phyloP scores from a whole-genome alignment of 2,329 filamentous ascomycete species.

The Venturia effusa region DNA sequence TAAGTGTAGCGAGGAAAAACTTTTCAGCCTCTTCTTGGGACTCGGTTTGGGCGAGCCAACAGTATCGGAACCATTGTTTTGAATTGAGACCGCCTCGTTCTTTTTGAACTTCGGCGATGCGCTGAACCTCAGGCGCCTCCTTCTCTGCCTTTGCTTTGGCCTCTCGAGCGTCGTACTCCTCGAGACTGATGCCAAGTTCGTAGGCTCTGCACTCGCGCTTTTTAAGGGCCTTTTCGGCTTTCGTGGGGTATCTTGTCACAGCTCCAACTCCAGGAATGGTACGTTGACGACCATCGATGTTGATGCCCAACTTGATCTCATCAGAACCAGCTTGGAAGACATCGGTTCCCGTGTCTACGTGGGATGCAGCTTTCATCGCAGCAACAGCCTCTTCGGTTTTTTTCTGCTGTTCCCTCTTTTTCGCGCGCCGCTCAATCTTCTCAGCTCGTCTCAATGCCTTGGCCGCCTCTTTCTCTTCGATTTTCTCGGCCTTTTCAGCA shows the following conservation, averaged over 20 bases:
- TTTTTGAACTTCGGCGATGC: not conserved
- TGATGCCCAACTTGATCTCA: conserved; percentile 10
- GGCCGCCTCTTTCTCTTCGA: not conserved
- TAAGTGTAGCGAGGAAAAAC: not conserved
- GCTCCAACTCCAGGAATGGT: conserved; percentile 12
- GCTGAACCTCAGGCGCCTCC: not conserved
- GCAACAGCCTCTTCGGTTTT: conserved; percentile 1
- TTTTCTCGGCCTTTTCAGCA: not conserved
- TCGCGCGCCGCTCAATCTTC: not conserved
- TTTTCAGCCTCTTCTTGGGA: not conserved
- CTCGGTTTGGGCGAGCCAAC: not conserved
- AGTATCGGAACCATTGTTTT: conserved; percentile 5
- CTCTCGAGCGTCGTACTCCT: not conserved
- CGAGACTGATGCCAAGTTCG: conserved; percentile 4
- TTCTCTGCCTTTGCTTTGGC: conserved; percentile 4
- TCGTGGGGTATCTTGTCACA: conserved; percentile 9
- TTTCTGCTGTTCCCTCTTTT: not conserved
- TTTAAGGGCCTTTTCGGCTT: conserved; percentile 6
- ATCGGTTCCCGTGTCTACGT: not conserved
- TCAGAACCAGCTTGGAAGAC: conserved; percentile 1
- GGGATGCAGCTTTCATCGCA: not conserved
- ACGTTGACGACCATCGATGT: conserved; percentile 1
- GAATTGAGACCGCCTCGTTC: not conserved
- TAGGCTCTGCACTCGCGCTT: conserved; percentile 12
- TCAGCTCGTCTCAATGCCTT: conserved; percentile 4